Conservation (phyloP, 192 early-diverging fungal genomes). For the Linnemannia elongata region DNA sequence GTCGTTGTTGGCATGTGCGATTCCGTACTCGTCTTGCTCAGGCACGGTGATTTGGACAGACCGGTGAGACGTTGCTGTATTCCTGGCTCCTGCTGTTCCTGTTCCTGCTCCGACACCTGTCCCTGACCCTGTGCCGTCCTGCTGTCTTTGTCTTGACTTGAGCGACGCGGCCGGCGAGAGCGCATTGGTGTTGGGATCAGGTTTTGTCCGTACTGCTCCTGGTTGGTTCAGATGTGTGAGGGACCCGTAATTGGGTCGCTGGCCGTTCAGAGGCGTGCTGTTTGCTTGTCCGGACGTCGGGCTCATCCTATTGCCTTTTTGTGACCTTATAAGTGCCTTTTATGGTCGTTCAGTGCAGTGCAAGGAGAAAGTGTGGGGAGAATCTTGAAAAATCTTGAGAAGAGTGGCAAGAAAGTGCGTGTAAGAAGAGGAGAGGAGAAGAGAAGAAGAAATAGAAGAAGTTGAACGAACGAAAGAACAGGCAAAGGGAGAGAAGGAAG, state of each 20-base stretch:
- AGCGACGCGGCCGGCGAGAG: background rate
- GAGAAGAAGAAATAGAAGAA: background rate
- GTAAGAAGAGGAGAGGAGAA: background rate
- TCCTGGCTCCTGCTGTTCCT: background rate
- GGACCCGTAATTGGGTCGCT: slow-evolving; percentile 21
- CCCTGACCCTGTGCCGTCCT: background rate
- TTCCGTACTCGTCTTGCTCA: background rate
- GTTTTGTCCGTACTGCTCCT: background rate
- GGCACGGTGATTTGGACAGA: slow-evolving; percentile 32
- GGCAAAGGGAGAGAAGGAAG: background rate
- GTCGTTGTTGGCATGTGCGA: background rate
- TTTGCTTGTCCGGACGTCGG: slow-evolving; percentile 1
- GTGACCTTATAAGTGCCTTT: background rate
- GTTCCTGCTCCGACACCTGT: slow-evolving; percentile 8
- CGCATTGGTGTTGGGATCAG: background rate
- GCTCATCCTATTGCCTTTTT: background rate
- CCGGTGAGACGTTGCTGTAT: slow-evolving; percentile 1
- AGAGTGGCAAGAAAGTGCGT: background rate
- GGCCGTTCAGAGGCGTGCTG: background rate
- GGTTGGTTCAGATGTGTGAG: background rate
- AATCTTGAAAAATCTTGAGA: background rate
- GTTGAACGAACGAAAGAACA: background rate
- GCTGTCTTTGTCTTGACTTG: background rate
- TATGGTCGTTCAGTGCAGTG: background rate
- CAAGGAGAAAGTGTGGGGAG: background rate